Conservation (phyloP, 805 yeast species). For the Hanseniaspora mollemarum region DNA sequence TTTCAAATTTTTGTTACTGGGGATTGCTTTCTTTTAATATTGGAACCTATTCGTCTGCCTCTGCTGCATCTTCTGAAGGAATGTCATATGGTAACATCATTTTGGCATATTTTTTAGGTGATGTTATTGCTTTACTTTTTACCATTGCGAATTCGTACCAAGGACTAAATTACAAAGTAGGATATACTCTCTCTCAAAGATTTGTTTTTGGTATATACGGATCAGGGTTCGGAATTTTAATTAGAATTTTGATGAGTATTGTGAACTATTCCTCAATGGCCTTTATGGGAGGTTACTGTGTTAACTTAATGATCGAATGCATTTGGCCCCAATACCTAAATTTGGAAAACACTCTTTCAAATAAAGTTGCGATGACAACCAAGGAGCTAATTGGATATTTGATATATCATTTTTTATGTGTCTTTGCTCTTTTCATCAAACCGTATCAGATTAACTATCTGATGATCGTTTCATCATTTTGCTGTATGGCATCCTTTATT, state of each 20-base stretch:
- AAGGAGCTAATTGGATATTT: constrained; percentile 32
- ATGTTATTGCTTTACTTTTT: constrained; percentile 34
- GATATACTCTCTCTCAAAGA: constrained; percentile 38
- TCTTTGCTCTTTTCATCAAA: constrained; percentile 25
- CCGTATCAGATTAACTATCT: constrained; percentile 36
- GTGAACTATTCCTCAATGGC: constrained; percentile 40
- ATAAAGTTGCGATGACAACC: constrained; percentile 30
- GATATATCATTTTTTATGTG: constrained; percentile 34
- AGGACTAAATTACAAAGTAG: constrained; percentile 41
- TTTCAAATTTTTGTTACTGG: constrained; percentile 37
- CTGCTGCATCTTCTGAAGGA: constrained; percentile 37
- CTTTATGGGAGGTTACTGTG: constrained; percentile 36
- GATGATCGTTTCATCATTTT: constrained; percentile 30
- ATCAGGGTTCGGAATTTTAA: constrained; percentile 33
- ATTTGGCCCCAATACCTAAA: constrained; percentile 33
- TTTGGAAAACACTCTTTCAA: constrained; percentile 28
- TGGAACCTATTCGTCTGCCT: constrained; percentile 39
- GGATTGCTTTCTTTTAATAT: constrained; percentile 36
- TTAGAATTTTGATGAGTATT: constrained; percentile 36
- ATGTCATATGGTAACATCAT: constrained; percentile 37
- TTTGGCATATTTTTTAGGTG: constrained; percentile 37
- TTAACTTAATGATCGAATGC: constrained; percentile 32
- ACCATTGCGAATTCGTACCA: constrained; percentile 39
- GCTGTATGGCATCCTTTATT: constrained; percentile 33
- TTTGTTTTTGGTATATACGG: constrained; percentile 40